A percentile compares a stretch with the other conserved stretches of the same genome.
Evolutionary conservation across 192 early-diverging fungal species (phyloP).

Genomic region (Coemansia sp.): DNA sequence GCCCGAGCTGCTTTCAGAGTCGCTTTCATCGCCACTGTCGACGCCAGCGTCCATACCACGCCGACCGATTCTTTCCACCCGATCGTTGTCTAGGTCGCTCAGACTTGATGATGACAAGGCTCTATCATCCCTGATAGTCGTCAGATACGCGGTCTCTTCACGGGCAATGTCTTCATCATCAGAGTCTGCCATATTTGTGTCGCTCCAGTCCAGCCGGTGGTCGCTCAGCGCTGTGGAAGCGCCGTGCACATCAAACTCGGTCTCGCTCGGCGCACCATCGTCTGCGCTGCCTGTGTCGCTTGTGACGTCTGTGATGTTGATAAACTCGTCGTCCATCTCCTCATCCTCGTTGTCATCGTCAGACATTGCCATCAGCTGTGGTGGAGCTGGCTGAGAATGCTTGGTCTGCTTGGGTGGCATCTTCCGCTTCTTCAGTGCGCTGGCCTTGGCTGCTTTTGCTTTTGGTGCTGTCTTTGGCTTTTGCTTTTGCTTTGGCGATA

Average conservation of each 20-base stretch:
- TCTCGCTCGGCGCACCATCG: constrained; percentile 38
- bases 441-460: background rate
- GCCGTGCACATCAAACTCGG: constrained; percentile 40
- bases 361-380: background rate
- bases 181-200: constrained; percentile 21
- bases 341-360: constrained; percentile 1
- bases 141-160: constrained; percentile 39
- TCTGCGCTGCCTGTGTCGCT: constrained; percentile 27
- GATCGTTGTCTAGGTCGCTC: constrained; percentile 44
- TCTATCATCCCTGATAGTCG: constrained; percentile 20
- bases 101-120: constrained; percentile 46
- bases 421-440: background rate
- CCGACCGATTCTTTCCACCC: constrained; percentile 20
- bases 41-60: constrained; percentile 7
- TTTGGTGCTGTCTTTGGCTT: background rate
- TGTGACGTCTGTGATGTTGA: constrained; percentile 53
- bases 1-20: constrained; percentile 28
- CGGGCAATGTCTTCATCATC: constrained; percentile 40
- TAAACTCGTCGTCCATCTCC: constrained; percentile 39
- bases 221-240: background rate
- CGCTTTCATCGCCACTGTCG: constrained; percentile 47
- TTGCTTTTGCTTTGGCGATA: background rate
- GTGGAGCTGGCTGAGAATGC: background rate
- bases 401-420: background rate
- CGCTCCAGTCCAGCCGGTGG: constrained; percentile 28